Percentiles rank a stretch among this genome's conserved stretches.
Conservation (phyloP, 2,329 filamentous ascomycete species). For the Colletotrichum somersetense region DNA sequence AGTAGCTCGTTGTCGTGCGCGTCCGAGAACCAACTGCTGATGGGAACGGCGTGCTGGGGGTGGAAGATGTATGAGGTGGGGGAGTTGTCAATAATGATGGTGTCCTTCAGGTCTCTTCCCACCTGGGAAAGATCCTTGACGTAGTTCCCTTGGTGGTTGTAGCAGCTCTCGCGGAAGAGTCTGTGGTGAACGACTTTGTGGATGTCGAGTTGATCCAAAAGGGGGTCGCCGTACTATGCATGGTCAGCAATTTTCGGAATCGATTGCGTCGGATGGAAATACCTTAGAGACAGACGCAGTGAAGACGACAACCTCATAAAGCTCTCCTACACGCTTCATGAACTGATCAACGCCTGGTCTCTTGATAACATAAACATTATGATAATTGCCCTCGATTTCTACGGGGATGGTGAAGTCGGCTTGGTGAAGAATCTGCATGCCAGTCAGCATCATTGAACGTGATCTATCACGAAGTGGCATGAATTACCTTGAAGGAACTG, state of each 20-base stretch:
- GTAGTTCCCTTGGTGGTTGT: constrained; percentile 99
- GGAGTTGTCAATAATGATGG: constrained; percentile 99
- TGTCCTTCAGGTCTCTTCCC: constrained; percentile 93
- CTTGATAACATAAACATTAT: constrained; percentile 99
- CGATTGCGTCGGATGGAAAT: constrained; percentile 38
- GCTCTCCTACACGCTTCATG: constrained; percentile 97
- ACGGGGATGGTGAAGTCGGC: constrained; percentile 99
- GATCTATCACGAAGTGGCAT: constrained; percentile 16
- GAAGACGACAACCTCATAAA: constrained; percentile 99
- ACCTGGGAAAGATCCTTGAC: constrained; percentile 99
- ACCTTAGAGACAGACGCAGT: constrained; percentile 99
- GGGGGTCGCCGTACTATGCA: constrained; percentile 88
- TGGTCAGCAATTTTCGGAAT: constrained; percentile 45
- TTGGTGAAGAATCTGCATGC: constrained; percentile 87
- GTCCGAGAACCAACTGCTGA: constrained; percentile 99
- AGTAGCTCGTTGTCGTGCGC: constrained; percentile 98
- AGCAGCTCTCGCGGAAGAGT: constrained; percentile 97
- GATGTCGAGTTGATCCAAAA: constrained; percentile 96
- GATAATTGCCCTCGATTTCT: constrained; percentile 98
- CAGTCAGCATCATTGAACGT: constrained; percentile 30
- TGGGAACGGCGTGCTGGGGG: constrained; percentile 97
- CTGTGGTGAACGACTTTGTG: constrained; percentile 97
- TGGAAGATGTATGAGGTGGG: constrained; percentile 99
- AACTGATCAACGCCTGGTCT: constrained; percentile 98
- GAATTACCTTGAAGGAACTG: constrained; percentile 93